Percentiles rank a stretch among this genome's conserved stretches.
Conservation (phyloP, 140 eudicot genomes). For the Stevia rebaudiana region DNA sequence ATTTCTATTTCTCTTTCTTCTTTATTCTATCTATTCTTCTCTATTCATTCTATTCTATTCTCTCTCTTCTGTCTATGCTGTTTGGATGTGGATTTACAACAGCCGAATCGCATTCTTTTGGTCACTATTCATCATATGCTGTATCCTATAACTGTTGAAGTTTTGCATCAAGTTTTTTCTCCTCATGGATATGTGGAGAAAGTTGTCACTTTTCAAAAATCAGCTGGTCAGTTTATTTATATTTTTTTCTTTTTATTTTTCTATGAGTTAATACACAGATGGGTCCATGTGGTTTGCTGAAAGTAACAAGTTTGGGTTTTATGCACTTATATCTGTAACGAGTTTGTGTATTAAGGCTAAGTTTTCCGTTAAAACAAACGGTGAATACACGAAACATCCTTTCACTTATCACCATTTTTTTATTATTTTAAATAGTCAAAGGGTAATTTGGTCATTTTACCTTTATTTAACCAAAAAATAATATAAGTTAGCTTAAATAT, state of each 20-base stretch:
- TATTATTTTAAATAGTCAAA: no score
- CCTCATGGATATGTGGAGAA: constrained; percentile 99
- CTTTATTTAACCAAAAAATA: no score
- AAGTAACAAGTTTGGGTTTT: no score
- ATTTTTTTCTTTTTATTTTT: constrained; percentile 20
- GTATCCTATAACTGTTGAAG: constrained; percentile 96
- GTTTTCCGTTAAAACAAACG: no score
- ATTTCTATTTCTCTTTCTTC: constrained; percentile 31
- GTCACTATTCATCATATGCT: constrained; percentile 99
- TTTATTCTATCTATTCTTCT: constrained; percentile 56
- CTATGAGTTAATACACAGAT: no score
- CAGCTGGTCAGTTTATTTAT: constrained; percentile 93
- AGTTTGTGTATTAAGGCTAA: no score
- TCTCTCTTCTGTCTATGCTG: constrained; percentile 71
- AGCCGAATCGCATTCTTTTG: constrained; percentile 99
- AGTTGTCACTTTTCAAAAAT: constrained; percentile 98
- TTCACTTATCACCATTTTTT: no score
- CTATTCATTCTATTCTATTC: constrained; percentile 91
- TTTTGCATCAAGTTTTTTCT: constrained; percentile 99
- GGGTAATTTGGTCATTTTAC: no score
- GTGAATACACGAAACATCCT: no score
- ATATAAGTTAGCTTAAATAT: no score
- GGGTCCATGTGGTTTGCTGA: no score
- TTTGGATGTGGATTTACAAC: constrained; percentile 47
- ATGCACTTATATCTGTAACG: no score